Evolutionary conservation across 441 rosid genomes (phyloP).

Genomic region (Hura crepitans): DNA sequence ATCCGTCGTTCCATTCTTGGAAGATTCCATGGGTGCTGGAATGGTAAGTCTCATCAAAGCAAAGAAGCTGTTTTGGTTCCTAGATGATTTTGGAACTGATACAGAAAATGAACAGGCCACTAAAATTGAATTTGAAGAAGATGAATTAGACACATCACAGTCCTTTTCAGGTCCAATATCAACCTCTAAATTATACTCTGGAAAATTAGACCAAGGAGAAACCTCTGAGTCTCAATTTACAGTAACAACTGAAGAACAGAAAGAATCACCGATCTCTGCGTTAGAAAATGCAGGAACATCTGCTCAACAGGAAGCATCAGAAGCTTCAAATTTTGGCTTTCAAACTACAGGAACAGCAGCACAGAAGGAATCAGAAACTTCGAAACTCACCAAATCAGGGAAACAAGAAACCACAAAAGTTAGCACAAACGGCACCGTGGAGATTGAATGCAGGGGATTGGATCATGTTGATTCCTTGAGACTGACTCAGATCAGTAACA

Average conservation of each 20-base stretch:
- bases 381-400: slow-evolving; percentile 27
- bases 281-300: slow-evolving; percentile 15
- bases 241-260: slow-evolving; percentile 4
- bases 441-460: slow-evolving; percentile 51
- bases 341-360: slow-evolving; percentile 18
- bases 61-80: slow-evolving; percentile 33
- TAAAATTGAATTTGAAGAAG: slow-evolving; percentile 22
- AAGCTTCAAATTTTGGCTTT: slow-evolving; percentile 23
- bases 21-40: slow-evolving; percentile 50
- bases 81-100: slow-evolving; percentile 39
- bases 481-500: slow-evolving; percentile 48
- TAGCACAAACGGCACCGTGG: slow-evolving; percentile 16
- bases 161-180: slow-evolving; percentile 39
- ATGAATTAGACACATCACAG: slow-evolving; percentile 32
- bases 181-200: slow-evolving; percentile 22
- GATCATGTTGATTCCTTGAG: slow-evolving; percentile 77
- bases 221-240: slow-evolving; percentile 23
- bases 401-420: slow-evolving; percentile 9
- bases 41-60: slow-evolving; percentile 64
- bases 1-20: slow-evolving; percentile 52
- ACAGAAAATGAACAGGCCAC: slow-evolving; percentile 25
- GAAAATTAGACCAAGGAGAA: slow-evolving; percentile 31
- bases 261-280: slow-evolving; percentile 18
- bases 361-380: slow-evolving; percentile 13
- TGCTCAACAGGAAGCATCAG: slow-evolving; percentile 8